Base-by-base conservation (phyloP, 345 rosid species). In the Angophora floribunda region DNA sequence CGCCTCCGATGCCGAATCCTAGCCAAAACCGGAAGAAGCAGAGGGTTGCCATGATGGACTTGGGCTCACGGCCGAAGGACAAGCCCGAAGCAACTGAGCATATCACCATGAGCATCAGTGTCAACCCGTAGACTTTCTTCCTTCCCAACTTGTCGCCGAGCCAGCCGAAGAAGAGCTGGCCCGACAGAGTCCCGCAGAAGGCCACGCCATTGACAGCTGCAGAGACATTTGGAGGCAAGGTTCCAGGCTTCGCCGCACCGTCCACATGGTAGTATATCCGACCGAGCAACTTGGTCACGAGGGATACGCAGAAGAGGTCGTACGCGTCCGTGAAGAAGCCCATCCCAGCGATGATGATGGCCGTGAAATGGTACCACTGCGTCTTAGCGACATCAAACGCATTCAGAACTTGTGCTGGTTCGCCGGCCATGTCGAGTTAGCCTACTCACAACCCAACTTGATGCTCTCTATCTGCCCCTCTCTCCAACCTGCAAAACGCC, bases 21-120 rank as follows among this genome's bases (percentile, higher is more conserved):
- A 92, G 93, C 93, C 93, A 92, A 86, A 92, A 92, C 45, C 93
- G 55, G 88, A 90, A 92, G 91, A 92, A 92, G 82, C 93, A 92
- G 45, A 92, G 92, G 15, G 93, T 90, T 28, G 92, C 47, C 86
- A 92, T 88, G 15, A 91, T 86, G 45, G 91, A 36, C 41, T 89
- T 91, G 4, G 92, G 51, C 30, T 85, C 85, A 13, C 24, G 53
- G 12, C 93, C 92, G 6, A 91, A 91, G 13, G 92, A 90, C 52
- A 90, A 91, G 14, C 93, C 93, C 26, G 93, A 91, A 6, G 86
- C 91, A 5, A 91, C 22, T 5, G 93, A 90, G 30, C 89, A 88
- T 6, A 91, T 85, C 53, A 91, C 93, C 92, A 91, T 91, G 28
- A 90, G 47, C 93, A 91, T 90, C 7, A 91, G 92, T 49, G 92